Base-by-base conservation (phyloP, 2,329 filamentous ascomycete genomes). In the Penicillium concentricum region DNA sequence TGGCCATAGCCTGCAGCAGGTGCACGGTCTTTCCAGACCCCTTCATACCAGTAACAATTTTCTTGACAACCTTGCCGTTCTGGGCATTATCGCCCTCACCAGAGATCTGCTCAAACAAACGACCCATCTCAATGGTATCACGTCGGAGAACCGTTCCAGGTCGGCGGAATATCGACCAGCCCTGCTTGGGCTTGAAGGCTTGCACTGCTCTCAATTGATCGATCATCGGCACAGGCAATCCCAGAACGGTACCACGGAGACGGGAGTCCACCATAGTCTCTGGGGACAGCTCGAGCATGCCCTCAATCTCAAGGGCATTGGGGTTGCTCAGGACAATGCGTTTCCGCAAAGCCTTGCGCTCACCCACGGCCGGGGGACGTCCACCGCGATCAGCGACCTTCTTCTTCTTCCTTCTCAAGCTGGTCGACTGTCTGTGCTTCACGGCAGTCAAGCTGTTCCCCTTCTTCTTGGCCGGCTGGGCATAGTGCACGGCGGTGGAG, bases 251-350 rank as follows among this genome's bases (percentile, higher is more conserved):
- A 35, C 89, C 91, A 10, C 82, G 77, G 49, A 84, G 82, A 34
- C 80, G 78, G 30, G 78, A 74, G 53, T 82, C 78, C 18, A 82
- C 74, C 75, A 88, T 77, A 42, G 81, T 83, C 60, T 82, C 78
- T 10, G 76, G 71, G 13, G 76, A 81, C 53, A 96, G 70, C 47
- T 87, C 82, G 58, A 81, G 76, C 64, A 96, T 80, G 12, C 85
- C 89, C 24, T 80, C 71, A 8, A 97, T 88, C 58, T 88, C 85
- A 37, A 97, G 79, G 48, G 94, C 94, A 77, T 96, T 97, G 74
- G 90, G 89, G 78, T 97, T 99, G 80, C 89, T 93, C 59, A 99
- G 85, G 58, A 95, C 87, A 68, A 99, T 90, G 65, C 90, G 87
- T 80, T 95, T 96, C 63, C 92, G 87, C 71, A 90, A 81, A 28